Evolutionary conservation across 2,329 filamentous ascomycete species (phyloP).

Genomic region (Monilinia polystroma): DNA sequence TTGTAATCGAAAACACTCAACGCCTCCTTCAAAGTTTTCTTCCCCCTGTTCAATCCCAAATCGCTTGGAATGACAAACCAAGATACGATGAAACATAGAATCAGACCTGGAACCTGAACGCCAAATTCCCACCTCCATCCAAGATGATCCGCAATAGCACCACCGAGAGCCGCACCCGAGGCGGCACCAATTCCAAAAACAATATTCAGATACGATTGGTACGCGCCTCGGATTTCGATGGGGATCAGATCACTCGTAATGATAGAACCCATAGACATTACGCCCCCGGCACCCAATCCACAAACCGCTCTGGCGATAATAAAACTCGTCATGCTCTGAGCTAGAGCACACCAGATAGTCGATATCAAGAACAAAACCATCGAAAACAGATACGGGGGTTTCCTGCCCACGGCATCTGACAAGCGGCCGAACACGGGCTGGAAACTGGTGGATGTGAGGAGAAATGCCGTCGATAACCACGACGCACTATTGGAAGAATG

Average conservation of each 20-base stretch:
- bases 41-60: slow-evolving; percentile 50
- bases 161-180: slow-evolving; percentile 67
- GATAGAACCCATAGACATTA: slow-evolving; percentile 67
- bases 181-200: slow-evolving; percentile 58
- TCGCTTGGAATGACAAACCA: slow-evolving; percentile 51
- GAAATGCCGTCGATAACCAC: slow-evolving; percentile 77
- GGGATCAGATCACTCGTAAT: slow-evolving; percentile 73
- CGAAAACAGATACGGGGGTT: slow-evolving; percentile 62
- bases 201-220: slow-evolving; percentile 70
- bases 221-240: slow-evolving; percentile 63
- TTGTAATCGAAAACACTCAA: slow-evolving; percentile 56
- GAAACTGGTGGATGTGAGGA: slow-evolving; percentile 73
- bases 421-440: slow-evolving; percentile 73
- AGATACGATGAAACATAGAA: slow-evolving; percentile 49
- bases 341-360: slow-evolving; percentile 68
- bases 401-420: slow-evolving; percentile 71
- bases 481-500: slow-evolving; percentile 74
- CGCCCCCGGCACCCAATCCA: slow-evolving; percentile 70
- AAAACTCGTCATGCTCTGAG: slow-evolving; percentile 65
- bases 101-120: slow-evolving; percentile 55
- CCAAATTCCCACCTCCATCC: slow-evolving; percentile 75
- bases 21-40: slow-evolving; percentile 48
- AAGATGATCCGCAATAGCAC: slow-evolving; percentile 65
- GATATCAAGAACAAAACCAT: slow-evolving; percentile 62
- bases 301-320: slow-evolving; percentile 69